Percentiles rank a stretch among this genome's conserved stretches.
These are phyloP conservation scores for Bipolaris gigantea DNA, from an alignment of 2,329 filamentous ascomycete species.

Conservation along the genomic window DNA sequence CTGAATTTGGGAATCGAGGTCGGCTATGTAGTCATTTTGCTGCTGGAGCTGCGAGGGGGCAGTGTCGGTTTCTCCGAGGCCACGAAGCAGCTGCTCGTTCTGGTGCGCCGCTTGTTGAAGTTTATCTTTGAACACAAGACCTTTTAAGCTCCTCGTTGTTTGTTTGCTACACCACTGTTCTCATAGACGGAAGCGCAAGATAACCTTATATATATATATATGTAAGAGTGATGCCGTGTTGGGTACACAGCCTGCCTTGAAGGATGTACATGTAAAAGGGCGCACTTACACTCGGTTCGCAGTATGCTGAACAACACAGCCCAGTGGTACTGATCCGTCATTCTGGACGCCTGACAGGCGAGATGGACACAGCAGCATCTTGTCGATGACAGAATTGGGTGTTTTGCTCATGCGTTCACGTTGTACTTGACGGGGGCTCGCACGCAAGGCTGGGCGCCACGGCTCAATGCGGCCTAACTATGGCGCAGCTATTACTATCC, in stretches of 20 bases:
- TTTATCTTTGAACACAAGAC: slow-evolving; percentile 26
- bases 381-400: slow-evolving; percentile 5
- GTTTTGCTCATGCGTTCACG: slow-evolving; percentile 8
- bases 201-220: neutral
- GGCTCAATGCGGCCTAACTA: neutral
- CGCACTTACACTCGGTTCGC: slow-evolving; percentile 12
- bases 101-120: slow-evolving; percentile 32
- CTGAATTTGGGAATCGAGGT: slow-evolving; percentile 30
- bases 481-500: slow-evolving; percentile 5
- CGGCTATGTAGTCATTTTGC: slow-evolving; percentile 33
- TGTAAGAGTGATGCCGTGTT: too few relatives aligned
- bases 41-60: slow-evolving; percentile 37
- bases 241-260: slow-evolving; percentile 4
- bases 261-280: neutral
- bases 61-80: slow-evolving; percentile 34
- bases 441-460: slow-evolving; percentile 5
- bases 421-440: neutral
- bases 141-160: slow-evolving; percentile 7
- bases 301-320: slow-evolving; percentile 8
- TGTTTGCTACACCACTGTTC: neutral
- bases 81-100: slow-evolving; percentile 30
- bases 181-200: neutral
- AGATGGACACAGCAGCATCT: neutral
- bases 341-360: slow-evolving; percentile 17
- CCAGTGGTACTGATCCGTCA: slow-evolving; percentile 8